Base-by-base conservation (phyloP, 2,329 filamentous ascomycete genomes). In the Polytolypa hystricis region DNA sequence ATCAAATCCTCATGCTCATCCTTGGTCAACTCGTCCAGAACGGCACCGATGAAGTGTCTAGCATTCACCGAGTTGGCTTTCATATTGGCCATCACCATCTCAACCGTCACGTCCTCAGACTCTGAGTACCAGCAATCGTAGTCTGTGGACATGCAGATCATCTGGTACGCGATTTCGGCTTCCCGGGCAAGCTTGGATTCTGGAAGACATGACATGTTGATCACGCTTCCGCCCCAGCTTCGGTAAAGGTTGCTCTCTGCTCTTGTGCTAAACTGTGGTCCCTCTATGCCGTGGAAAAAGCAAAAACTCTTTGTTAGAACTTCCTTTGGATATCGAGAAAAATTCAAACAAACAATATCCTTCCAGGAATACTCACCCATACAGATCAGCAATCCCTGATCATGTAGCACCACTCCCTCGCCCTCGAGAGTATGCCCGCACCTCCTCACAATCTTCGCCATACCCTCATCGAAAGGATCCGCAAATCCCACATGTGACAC, bases 101-200 rank as follows among this genome's bases (percentile, higher is more conserved):
- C 84, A 15, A 98, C 91, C 43, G 86, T 87, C 44, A 98, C 91
- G 42, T 74, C 68, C 46, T 83, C 84, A 33, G 73, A 74, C 14
- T 74, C 77, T 34, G 37, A 33, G 56, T 87, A 82, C 91, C 91
- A 98, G 76, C 89, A 96, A 69, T 98, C 91, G 61, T 98, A 98
- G 68, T 98, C 91, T 18, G 91, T 98, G 21, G 85, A 84, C 91
- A 98, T 98, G 71, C 89, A 94, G 54, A 98, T 93, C 75, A 95
- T 93, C 67, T 93, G 86, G 64, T 96, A 96, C 23, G 81, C 82
- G 50, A 98, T 82, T 69, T 98, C 91, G 16, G 91, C 91, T 67
- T 98, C 91, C 37, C 84, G 79, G 7, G 91, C 91, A 14, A 98
- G 78, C 71, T 98, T 98, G 33, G 89, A 83, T 66, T 98, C 91